Conservation (phyloP, 257 asterid genomes). For the Agastache rugosa region DNA sequence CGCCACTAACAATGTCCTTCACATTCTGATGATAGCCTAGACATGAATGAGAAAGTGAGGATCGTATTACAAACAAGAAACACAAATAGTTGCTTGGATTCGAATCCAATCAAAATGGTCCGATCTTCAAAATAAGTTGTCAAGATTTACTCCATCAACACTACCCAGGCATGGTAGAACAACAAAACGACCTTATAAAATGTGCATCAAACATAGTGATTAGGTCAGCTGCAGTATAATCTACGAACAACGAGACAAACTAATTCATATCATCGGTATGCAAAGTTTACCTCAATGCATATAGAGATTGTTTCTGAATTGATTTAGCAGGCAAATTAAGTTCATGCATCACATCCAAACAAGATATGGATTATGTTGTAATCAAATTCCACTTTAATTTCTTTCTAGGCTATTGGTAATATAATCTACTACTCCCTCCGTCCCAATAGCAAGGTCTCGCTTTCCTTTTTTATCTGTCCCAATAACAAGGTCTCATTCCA, state of each 20-base stretch:
- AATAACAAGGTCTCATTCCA: too few species aligned
- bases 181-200: not conserved
- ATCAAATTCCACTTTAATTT: not conserved
- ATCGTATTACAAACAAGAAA: constrained; percentile 16
- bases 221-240: not conserved
- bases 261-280: too few species aligned
- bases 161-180: constrained; percentile 4
- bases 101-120: not conserved
- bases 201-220: not conserved
- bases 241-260: too few species aligned
- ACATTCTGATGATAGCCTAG: constrained; percentile 82
- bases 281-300: not conserved
- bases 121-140: not conserved
- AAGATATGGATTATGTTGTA: not conserved
- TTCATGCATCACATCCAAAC: constrained; percentile 12
- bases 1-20: constrained; percentile 78
- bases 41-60: constrained; percentile 8
- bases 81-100: not conserved
- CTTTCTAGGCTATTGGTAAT: not conserved
- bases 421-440: not conserved
- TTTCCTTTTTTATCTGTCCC: too few species aligned
- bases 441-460: too few species aligned
- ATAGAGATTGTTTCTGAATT: too few species aligned
- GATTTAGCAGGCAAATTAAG: not conserved
- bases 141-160: not conserved